Evolutionary conservation across 306 rosid species (phyloP).

Genomic region (Casuarina cunninghamiana): DNA sequence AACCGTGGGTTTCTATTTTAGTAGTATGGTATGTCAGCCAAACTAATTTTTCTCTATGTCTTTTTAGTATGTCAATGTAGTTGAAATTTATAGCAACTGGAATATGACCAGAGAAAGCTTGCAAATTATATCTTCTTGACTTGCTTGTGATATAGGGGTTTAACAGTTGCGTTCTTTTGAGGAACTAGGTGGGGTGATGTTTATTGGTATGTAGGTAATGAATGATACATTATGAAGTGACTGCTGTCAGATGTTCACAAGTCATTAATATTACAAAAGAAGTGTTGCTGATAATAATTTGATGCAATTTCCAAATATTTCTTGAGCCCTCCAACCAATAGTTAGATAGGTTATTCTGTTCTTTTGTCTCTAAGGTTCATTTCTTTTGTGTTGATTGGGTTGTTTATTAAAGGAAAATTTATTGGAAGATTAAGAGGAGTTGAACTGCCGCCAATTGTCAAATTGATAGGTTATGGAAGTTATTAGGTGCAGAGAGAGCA

Average conservation of each 20-base stretch:
- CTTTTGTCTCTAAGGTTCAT: background rate
- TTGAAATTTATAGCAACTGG: background rate
- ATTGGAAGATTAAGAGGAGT: background rate
- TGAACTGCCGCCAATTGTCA: background rate
- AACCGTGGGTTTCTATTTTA: constrained; percentile 98
- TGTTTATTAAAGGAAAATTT: background rate
- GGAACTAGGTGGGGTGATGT: background rate
- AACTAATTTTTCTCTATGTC: background rate
- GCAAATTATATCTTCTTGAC: background rate
- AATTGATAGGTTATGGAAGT: background rate
- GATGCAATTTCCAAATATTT: background rate
- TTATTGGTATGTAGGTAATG: background rate
- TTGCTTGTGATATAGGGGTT: background rate
- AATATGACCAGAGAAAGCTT: background rate
- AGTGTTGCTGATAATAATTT: background rate
- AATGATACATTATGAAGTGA: background rate
- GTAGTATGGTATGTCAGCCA: constrained; percentile 73
- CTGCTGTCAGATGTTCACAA: background rate
- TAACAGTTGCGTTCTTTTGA: background rate
- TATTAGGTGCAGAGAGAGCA: background rate
- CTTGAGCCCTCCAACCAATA: constrained; percentile 1
- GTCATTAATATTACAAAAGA: background rate
- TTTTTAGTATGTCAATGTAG: background rate
- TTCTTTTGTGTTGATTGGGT: background rate
- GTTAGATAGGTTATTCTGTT: background rate